phyloP scores from a whole-genome alignment of 73 alveolate genomes.

The Symbiodinium natans region DNA sequence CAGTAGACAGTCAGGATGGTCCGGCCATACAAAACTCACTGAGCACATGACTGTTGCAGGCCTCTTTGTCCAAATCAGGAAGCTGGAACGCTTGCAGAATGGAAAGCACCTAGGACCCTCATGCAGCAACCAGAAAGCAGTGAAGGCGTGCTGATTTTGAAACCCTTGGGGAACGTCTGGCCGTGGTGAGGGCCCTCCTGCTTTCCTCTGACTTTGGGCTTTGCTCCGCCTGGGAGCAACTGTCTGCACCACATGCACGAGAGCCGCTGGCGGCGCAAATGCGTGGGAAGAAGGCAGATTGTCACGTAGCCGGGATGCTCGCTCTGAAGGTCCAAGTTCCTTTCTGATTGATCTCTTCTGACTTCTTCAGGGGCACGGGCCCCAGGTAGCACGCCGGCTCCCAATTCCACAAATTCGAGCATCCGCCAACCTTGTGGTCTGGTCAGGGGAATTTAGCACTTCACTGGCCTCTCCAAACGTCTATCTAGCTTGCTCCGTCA shows the following conservation, averaged over 20 bases:
- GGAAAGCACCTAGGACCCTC: conserved; percentile 15
- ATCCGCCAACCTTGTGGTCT: neutral
- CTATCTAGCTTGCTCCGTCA: no score
- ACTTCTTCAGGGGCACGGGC: conserved; percentile 19
- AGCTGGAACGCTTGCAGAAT: conserved; percentile 5
- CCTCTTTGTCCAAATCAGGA: neutral
- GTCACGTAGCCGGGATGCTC: neutral
- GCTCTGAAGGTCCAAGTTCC: neutral
- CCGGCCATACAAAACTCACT: neutral
- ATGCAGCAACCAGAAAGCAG: neutral
- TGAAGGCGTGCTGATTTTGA: no score
- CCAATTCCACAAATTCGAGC: neutral
- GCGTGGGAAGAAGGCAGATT: neutral
- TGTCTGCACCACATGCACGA: neutral
- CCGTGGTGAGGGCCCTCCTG: neutral
- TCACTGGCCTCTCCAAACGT: no score
- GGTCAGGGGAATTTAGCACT: no score
- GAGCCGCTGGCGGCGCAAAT: neutral
- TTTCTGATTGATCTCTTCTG: neutral
- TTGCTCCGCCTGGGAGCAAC: neutral
- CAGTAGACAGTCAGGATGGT: neutral
- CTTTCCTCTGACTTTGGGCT: neutral
- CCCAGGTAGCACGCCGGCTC: neutral
- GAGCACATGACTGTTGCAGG: no score
- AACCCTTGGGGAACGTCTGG: neutral